Conservation (phyloP, 2,329 filamentous ascomycete species). For the Diaporthe eres region DNA sequence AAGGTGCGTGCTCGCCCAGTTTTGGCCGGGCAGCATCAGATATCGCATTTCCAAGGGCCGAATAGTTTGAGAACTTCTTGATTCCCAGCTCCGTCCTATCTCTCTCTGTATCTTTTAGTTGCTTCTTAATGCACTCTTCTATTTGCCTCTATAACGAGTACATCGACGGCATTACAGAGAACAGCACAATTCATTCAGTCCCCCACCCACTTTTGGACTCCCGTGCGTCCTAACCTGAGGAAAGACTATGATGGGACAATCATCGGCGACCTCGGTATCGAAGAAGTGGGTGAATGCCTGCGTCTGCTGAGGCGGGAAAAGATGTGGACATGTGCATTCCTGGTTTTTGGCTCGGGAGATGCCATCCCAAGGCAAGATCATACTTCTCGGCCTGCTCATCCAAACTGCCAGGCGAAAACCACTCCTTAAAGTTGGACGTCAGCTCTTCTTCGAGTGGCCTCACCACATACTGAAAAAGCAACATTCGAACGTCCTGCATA, state of each 20-base stretch:
- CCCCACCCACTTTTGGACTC: no score
- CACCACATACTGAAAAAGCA: no score
- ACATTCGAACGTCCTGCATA: no score
- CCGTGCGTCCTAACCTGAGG: no score
- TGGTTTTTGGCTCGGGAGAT: background rate
- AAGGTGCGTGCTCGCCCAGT: background rate
- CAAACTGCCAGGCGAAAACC: background rate
- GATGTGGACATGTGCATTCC: background rate
- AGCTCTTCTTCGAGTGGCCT: background rate
- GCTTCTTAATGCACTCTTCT: no score
- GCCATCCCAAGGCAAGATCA: background rate
- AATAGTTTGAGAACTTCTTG: background rate
- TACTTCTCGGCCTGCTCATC: conserved; percentile 1
- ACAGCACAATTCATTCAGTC: no score
- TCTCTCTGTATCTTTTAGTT: no score
- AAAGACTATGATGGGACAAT: no score
- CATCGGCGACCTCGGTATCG: background rate
- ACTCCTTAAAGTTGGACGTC: background rate
- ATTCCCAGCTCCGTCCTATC: background rate
- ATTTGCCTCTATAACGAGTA: no score
- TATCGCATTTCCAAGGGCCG: background rate
- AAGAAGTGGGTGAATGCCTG: background rate
- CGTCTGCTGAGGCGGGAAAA: background rate
- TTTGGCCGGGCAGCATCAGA: background rate
- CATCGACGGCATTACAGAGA: no score